Evolutionary conservation across 2,329 filamentous ascomycete genomes (phyloP).

Genomic region (Meredithiella fracta): DNA sequence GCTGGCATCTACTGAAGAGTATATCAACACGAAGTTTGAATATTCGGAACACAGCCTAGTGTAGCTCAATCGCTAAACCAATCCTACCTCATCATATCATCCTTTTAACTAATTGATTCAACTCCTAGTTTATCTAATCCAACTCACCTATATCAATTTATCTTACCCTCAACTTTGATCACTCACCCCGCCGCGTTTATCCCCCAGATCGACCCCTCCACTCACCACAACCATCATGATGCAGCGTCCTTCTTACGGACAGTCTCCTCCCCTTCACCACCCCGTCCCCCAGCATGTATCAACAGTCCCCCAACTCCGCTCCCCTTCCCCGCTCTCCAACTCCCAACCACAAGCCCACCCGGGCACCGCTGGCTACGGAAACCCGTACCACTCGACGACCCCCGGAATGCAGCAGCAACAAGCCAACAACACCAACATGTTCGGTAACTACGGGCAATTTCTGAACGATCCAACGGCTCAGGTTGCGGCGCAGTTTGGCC

Average conservation of each 20-base stretch:
- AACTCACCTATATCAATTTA: background rate
- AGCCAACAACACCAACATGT: slow-evolving; percentile 32
- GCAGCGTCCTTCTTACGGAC: slow-evolving; percentile 73
- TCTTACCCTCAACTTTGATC: background rate
- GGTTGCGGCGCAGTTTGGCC: slow-evolving; percentile 85
- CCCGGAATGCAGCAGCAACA: slow-evolving; percentile 3
- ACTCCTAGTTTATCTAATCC: too few relatives aligned
- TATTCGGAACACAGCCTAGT: background rate
- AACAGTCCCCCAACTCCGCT: slow-evolving; percentile 90
- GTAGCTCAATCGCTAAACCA: background rate
- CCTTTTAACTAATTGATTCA: too few relatives aligned
- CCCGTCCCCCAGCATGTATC: slow-evolving; percentile 97
- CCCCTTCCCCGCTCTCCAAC: slow-evolving; percentile 64
- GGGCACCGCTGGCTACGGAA: slow-evolving; percentile 40
- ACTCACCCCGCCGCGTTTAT: background rate
- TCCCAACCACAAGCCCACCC: slow-evolving; percentile 37
- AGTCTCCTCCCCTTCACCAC: slow-evolving; percentile 88
- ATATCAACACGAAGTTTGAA: background rate
- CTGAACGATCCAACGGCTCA: slow-evolving; percentile 92
- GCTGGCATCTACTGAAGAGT: slow-evolving; percentile 7
- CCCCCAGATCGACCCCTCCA: background rate
- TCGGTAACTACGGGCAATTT: slow-evolving; percentile 72
- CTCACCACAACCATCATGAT: slow-evolving; percentile 31
- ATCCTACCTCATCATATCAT: background rate
- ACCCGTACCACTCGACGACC: slow-evolving; percentile 42